Conservation (phyloP, 2,329 filamentous ascomycete genomes). For the Torrubiellomyces zombiae region DNA sequence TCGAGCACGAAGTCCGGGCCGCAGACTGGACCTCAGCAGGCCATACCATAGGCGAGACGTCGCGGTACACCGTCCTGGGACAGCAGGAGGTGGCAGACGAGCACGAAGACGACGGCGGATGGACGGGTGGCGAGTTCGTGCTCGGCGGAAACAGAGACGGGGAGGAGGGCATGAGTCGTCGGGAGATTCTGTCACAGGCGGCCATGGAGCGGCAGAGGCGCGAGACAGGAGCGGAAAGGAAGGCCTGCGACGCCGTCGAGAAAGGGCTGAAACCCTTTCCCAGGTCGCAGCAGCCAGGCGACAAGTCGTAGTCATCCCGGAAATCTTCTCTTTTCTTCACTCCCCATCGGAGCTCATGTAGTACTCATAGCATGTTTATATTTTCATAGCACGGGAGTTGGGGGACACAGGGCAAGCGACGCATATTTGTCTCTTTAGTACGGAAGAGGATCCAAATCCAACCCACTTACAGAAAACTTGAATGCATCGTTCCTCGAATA, state of each 20-base stretch:
- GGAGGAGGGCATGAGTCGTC: constrained; percentile 38
- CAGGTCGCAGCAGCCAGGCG: constrained; percentile 8
- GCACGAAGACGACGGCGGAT: constrained; percentile 53
- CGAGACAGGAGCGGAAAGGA: constrained; percentile 15
- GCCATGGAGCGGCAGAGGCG: constrained; percentile 19
- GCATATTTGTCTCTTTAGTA: constrained; percentile 18
- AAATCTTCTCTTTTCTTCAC: too few species aligned
- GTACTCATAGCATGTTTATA: constrained; percentile 4
- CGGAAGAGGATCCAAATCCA: constrained; percentile 40
- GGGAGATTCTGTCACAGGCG: constrained; percentile 53
- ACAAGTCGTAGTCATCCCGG: constrained; percentile 12
- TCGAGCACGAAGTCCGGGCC: constrained; percentile 70
- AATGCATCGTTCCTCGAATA: constrained; percentile 62
- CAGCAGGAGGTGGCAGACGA: constrained; percentile 31
- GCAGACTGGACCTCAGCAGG: constrained; percentile 67
- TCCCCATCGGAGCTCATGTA: background rate
- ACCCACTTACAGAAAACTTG: constrained; percentile 39
- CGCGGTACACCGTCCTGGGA: constrained; percentile 38
- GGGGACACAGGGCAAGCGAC: constrained; percentile 3
- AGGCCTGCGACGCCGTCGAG: constrained; percentile 13
- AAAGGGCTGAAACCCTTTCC: constrained; percentile 14
- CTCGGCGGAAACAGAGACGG: constrained; percentile 38
- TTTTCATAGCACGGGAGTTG: too few species aligned
- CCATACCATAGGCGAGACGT: constrained; percentile 45
- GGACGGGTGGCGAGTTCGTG: constrained; percentile 66